Conservation (phyloP, 2,329 filamentous ascomycete genomes). For the Corynespora cassiicola region DNA sequence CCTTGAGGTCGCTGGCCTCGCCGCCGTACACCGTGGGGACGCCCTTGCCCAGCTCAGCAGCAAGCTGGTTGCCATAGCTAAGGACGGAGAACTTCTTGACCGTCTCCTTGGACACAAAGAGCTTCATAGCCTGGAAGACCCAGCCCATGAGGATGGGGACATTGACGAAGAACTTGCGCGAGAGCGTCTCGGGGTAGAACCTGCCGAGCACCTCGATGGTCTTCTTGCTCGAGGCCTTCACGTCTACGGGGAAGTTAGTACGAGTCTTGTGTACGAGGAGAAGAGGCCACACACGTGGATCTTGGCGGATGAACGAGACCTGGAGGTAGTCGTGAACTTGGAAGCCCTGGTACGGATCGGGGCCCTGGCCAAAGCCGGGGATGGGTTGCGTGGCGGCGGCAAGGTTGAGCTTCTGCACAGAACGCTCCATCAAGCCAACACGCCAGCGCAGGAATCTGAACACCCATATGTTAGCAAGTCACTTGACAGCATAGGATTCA, state of each 20-base stretch:
- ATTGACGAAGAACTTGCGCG: constrained; percentile 95
- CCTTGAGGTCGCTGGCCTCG: constrained; percentile 62
- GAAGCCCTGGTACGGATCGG: constrained; percentile 87
- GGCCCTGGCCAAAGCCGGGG: constrained; percentile 68
- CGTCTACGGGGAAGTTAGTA: constrained; percentile 53
- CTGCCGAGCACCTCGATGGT: constrained; percentile 82
- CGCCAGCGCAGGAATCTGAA: constrained; percentile 89
- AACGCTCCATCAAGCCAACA: constrained; percentile 87
- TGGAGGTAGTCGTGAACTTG: constrained; percentile 94
- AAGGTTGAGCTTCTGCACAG: constrained; percentile 76
- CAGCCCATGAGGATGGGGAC: constrained; percentile 92
- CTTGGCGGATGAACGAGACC: constrained; percentile 84
- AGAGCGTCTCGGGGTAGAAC: constrained; percentile 88
- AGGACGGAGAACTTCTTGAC: constrained; percentile 57
- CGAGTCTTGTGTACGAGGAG: background rate
- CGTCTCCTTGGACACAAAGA: constrained; percentile 56
- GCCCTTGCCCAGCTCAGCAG: constrained; percentile 67
- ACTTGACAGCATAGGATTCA: background rate
- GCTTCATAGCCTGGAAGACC: constrained; percentile 56
- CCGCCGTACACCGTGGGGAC: constrained; percentile 84
- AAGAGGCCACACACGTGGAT: constrained; percentile 41
- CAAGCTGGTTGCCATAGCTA: constrained; percentile 69
- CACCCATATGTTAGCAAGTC: constrained; percentile 3
- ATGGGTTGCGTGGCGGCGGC: constrained; percentile 72
- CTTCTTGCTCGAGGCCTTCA: constrained; percentile 78